Evolutionary conservation across 2,329 filamentous ascomycete genomes (phyloP), one percentile per base, ranked within the genome.

Genomic region (Ophiognomonia clavigignenti-juglandacearum): DNA sequence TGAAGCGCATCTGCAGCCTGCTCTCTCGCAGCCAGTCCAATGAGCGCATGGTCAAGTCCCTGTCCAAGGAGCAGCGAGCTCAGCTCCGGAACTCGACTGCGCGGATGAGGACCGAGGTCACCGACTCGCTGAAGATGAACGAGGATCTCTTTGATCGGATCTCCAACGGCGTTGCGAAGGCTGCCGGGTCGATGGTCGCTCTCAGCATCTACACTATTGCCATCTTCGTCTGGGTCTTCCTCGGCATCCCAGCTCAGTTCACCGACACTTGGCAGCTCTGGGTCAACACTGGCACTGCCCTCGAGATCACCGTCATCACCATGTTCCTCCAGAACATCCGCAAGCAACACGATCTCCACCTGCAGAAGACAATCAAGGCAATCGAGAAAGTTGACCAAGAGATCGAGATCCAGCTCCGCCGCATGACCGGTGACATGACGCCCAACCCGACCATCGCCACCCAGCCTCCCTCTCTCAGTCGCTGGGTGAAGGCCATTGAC

Each of bases 261-360:
- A 60, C 57, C 35, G 56, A 67, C 51, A 57, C 57, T 6, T 69
- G 66, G 66, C 66, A 68, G 56, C 58, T 69, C 11, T 64, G 68
- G 52, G 64, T 70, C 57, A 70, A 72, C 59, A 68, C 70, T 3
- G 66, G 68, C 8, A 70, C 68, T 0, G 68, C 71, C 0, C 62
- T 70, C 19, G 57, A 66, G 41, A 64, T 73, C 51, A 66, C 67
- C 2, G 64, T 73, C 37, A 63, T 65, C 2, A 64, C 56, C 26
- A 58, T 62, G 39, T 70, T 70, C 53, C 51, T 70, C 22, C 61
- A 64, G 48, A 69, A 65, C 53, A 61, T 70, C 40, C 64, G 64
- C 23, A 60, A 65, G 42, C 60, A 60, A 22, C 66, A 70, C 47
- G 59, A 62, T 45, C 53, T 54, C 24, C 60, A 66, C 46, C 47